Evolutionary conservation across 2,329 filamentous ascomycete species (phyloP), one percentile per base, ranked within the genome.

Genomic region (Pyrenochaeta sp.): DNA sequence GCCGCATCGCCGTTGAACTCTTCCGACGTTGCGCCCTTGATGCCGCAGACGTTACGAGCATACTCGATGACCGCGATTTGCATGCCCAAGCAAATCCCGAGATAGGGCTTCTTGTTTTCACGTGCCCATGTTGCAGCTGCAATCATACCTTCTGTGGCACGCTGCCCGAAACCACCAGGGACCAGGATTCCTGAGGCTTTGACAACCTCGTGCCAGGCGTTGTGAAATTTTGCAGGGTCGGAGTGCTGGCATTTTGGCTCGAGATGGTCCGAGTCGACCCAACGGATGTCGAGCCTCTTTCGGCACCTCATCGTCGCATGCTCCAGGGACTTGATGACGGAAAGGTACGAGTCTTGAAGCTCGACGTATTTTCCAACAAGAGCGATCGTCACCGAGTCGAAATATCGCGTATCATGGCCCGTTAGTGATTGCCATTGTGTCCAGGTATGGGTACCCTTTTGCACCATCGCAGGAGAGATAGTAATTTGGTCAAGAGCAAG

Each of bases 351-450:
- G 75, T 98, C 94, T 49, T 92, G 87, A 3, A 94, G 85, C 47
- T 87, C 86, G 18, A 88, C 88, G 75, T 99, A 99, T 78, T 98
- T 98, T 64, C 95, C 95, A 10, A 98, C 93, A 11, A 99, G 81
- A 7, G 87, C 92, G 72, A 99, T 96, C 35, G 84, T 84, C 52
- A 98, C 88, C 0, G 84, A 82, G 37, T 91, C 88, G 51, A 85
- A 82, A 45, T 88, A 81, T 54, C 86, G 85, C 49, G 89, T 83
- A 68, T 90, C 85, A 15, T 85, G 83, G 7, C 84, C 82, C 4
- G 91, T 90, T 6, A 91, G 83, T 29, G 79, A 79, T 69, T 88
- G 88, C 94, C 94, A 98, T 62, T 88, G 82, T 5, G 85, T 75
- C 92, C 92, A 97, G 45, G 89, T 88, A n/a, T 78, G 74, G 37